These are phyloP conservation scores for Phytophthora capsici DNA, from an alignment of 352 stramenopile species.

Conservation along the genomic window DNA sequence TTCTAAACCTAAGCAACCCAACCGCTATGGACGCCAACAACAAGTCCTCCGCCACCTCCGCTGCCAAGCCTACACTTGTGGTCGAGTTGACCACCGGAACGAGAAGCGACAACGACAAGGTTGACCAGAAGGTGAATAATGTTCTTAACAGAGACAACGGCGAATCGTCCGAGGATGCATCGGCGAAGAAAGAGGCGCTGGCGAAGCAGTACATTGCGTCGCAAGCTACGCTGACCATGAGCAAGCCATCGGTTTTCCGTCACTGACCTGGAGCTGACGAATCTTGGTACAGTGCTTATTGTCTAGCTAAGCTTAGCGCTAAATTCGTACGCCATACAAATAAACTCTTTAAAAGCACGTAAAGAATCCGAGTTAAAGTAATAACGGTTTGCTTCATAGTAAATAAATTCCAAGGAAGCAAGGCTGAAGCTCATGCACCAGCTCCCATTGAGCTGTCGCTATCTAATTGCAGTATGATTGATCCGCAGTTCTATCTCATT, in stretches of 20 bases:
- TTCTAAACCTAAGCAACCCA: not conserved
- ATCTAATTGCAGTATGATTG: too few species aligned
- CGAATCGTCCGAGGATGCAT: not conserved
- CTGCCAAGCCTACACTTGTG: not conserved
- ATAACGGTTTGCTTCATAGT: too few species aligned
- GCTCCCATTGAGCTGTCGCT: too few species aligned
- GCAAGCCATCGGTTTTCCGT: slow-evolving; percentile 1
- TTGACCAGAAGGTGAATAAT: slow-evolving; percentile 7
- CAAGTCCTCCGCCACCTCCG: not conserved
- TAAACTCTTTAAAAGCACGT: too few species aligned
- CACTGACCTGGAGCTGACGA: not conserved
- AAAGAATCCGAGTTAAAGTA: too few species aligned
- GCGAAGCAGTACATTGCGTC: slow-evolving; percentile 20
- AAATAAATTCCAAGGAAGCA: too few species aligned
- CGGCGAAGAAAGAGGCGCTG: slow-evolving; percentile 8
- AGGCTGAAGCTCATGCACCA: too few species aligned
- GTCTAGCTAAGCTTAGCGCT: too few species aligned
- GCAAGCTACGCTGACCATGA: slow-evolving; percentile 12
- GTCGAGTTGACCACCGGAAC: not conserved
- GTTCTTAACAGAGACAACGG: slow-evolving; percentile 6
- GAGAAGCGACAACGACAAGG: slow-evolving; percentile 2
- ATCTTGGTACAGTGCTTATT: too few species aligned
- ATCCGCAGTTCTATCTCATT: too few species aligned
- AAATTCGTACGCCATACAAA: too few species aligned
- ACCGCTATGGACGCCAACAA: slow-evolving; percentile 10